These are phyloP conservation scores for Venturia effusa DNA, from an alignment of 2,329 filamentous ascomycete species.

Conservation along the genomic window DNA sequence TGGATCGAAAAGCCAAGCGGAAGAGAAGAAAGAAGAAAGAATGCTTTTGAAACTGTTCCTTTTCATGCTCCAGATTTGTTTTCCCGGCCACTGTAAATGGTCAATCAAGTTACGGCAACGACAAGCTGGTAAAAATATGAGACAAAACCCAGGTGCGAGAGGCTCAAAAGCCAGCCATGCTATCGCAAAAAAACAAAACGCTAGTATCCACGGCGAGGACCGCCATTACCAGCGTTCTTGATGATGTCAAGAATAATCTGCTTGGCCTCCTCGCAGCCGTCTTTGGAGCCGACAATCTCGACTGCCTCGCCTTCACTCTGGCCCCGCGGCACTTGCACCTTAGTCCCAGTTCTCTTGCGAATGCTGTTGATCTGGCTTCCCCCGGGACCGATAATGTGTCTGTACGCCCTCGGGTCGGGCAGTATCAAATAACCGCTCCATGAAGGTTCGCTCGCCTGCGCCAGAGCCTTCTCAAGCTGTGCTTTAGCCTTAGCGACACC, in stretches of 20 bases:
- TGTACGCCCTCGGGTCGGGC: conserved; percentile 79
- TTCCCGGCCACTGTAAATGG: neutral
- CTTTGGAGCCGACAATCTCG: conserved; percentile 69
- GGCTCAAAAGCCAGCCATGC: neutral
- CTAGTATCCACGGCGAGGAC: neutral
- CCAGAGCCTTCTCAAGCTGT: conserved; percentile 60
- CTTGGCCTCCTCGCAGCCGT: conserved; percentile 77
- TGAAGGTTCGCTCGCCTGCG: conserved; percentile 57
- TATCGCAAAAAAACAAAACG: neutral
- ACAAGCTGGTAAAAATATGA: neutral
- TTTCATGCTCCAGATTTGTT: neutral
- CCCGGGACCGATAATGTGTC: conserved; percentile 78
- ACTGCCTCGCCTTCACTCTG: conserved; percentile 71
- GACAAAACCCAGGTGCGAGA: neutral
- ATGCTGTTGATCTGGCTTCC: conserved; percentile 90
- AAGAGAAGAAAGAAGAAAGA: no score
- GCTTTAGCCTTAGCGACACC: conserved; percentile 73
- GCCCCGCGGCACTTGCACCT: conserved; percentile 76
- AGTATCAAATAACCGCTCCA: conserved; percentile 80
- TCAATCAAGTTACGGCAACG: neutral
- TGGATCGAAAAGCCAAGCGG: neutral
- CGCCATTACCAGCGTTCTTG: neutral
- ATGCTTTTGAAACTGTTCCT: neutral
- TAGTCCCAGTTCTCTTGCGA: conserved; percentile 82
- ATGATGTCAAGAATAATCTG: conserved; percentile 64